Conservation (phyloP, 352 stramenopile species). For the Globisporangium iwayamae region DNA sequence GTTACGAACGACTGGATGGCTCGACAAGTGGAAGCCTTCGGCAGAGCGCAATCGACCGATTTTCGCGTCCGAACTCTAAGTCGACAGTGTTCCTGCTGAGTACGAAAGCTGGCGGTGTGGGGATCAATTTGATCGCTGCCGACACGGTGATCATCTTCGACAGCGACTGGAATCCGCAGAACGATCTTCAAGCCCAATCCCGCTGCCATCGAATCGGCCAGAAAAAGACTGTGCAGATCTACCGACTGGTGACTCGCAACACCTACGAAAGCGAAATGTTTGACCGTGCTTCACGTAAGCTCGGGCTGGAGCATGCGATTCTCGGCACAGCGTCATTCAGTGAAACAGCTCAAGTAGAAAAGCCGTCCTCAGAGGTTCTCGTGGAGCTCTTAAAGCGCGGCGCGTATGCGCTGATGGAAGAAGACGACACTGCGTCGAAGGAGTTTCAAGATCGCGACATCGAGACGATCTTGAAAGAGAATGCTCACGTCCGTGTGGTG, state of each 20-base stretch:
- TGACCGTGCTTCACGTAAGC: constrained; percentile 96
- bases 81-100: constrained; percentile 98
- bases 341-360: constrained; percentile 85
- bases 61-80: constrained; percentile 92
- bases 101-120: constrained; percentile 97
- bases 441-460: constrained; percentile 96
- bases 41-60: constrained; percentile 95
- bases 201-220: constrained; percentile 98
- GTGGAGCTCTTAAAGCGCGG: constrained; percentile 97
- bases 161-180: constrained; percentile 99
- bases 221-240: constrained; percentile 98
- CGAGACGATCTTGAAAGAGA: constrained; percentile 93
- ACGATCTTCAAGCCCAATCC: constrained; percentile 83
- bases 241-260: constrained; percentile 96
- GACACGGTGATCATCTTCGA: constrained; percentile 99
- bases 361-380: constrained; percentile 90
- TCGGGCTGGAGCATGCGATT: constrained; percentile 98
- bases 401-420: constrained; percentile 98
- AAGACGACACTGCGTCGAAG: constrained; percentile 92
- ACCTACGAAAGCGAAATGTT: constrained; percentile 99
- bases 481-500: constrained; percentile 73
- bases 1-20: constrained; percentile 89
- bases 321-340: constrained; percentile 93
- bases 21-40: constrained; percentile 86
- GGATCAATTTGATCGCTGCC: constrained; percentile 97